These are phyloP conservation scores for Plasmodium cynomolgi DNA, from an alignment of 169 alveolate species.

Conservation along the genomic window DNA sequence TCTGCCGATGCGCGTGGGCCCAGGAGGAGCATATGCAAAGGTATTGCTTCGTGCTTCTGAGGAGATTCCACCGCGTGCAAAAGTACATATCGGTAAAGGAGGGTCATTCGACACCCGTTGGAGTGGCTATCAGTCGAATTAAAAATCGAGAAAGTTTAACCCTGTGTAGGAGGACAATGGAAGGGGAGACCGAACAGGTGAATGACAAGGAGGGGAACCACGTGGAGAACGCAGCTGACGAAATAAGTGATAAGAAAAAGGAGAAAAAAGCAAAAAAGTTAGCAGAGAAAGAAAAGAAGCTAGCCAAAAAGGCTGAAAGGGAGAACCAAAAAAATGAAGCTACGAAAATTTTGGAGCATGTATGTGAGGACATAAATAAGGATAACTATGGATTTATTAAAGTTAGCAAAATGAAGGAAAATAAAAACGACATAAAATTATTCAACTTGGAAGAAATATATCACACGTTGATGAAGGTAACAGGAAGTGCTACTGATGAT, in stretches of 20 bases:
- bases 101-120: neutral
- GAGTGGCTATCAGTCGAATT: neutral
- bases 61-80: neutral
- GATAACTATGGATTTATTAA: conserved; percentile 64
- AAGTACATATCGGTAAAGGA: conserved; percentile 6
- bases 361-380: conserved; percentile 69
- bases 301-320: conserved; percentile 75
- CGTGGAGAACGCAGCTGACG: neutral
- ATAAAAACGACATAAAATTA: conserved; percentile 3
- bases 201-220: neutral
- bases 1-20: neutral
- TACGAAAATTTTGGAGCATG: conserved; percentile 47
- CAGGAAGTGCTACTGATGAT: neutral
- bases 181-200: neutral
- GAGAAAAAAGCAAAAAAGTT: conserved; percentile 62
- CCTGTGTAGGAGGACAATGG: conserved; percentile 16
- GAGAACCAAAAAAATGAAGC: conserved; percentile 74
- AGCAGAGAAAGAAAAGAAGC: conserved; percentile 60
- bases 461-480: neutral
- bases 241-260: conserved; percentile 58
- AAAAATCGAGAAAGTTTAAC: neutral
- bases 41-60: neutral
- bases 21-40: neutral
- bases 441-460: conserved; percentile 62
- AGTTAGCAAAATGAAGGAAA: neutral